Base-by-base conservation (phyloP, 371 early-diverging fungal genomes). In the Mucor irregularis region DNA sequence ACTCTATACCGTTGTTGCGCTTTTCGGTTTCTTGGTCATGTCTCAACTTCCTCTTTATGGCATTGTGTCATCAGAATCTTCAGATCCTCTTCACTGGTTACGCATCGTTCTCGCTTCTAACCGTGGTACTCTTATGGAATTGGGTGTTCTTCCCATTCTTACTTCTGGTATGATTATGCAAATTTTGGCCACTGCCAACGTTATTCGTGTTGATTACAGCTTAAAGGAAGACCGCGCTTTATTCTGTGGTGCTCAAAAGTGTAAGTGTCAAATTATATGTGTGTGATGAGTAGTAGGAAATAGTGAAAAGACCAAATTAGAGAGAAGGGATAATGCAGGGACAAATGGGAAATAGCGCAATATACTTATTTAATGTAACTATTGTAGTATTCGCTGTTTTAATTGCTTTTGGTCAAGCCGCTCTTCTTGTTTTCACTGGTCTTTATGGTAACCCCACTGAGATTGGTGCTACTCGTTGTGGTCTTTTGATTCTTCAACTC, bases 161-260 rank as follows among this genome's bases (percentile, higher is more conserved):
- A 98, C 99, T 21, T 97, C 99, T 16, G 97, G 99, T 37, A 98
- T 99, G 97, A 95, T 99, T 59, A 96, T 99, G 95, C 99, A 99
- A 80, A 74, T 99, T 49, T 78, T 99, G 49, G 95, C 98, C 9
- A 95, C 95, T 57, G 92, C 97, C 57, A 94, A 95, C 68, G 76
- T 99, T 60, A 93, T 99, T 63, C 94, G 94, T 70, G 99, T 99
- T 28, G 99, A 99, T 73, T 95, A 96, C 76, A 89, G 89, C 45
- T 83, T 99, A 61, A 96, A 98, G 73, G 99, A 99, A 76, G 99
- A 99, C 76, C 87, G 99, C 39, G 94, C 98, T 45, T 82, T 99
- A 52, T 98, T 99, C 69, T 89, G 92, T 68, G 99, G 98, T 46
- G 97, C 98, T 48, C 98, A 98, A 72, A 99, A 99, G 84, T 78